These are phyloP conservation scores for Rhodotorula graminis DNA, from an alignment of 768 basidiomycete genomes.

Conservation along the genomic window DNA sequence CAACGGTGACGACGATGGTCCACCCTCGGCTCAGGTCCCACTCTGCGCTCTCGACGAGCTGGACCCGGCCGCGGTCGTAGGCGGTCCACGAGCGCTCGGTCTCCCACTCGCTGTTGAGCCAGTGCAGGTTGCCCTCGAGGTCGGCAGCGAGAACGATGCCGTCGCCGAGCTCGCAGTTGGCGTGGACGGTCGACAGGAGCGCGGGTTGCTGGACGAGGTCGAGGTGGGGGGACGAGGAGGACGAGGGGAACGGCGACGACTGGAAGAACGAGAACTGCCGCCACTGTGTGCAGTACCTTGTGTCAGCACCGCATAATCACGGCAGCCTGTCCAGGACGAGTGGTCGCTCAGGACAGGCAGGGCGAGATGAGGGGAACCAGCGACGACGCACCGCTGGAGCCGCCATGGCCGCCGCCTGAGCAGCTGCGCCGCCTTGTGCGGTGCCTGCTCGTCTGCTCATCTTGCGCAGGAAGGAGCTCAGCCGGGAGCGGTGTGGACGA, in stretches of 20 bases:
- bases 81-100: slow-evolving; percentile 15
- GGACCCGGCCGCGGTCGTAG: slow-evolving; percentile 21
- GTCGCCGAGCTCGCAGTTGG: slow-evolving; percentile 2
- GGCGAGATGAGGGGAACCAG: not conserved
- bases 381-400: slow-evolving; percentile 28
- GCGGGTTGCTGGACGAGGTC: slow-evolving; percentile 64
- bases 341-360: not conserved
- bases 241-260: slow-evolving; percentile 66
- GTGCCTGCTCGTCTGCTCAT: not conserved
- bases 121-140: slow-evolving; percentile 25
- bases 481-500: not conserved
- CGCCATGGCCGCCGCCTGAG: slow-evolving; percentile 10
- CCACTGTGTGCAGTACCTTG: slow-evolving; percentile 56
- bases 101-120: slow-evolving; percentile 14
- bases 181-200: slow-evolving; percentile 24
- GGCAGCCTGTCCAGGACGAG: too few relatives aligned
- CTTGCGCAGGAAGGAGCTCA: not conserved
- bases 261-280: slow-evolving; percentile 89
- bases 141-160: slow-evolving; percentile 19
- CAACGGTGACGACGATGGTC: slow-evolving; percentile 79
- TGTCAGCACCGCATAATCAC: too few relatives aligned
- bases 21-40: slow-evolving; percentile 45
- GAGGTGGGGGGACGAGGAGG: slow-evolving; percentile 67
- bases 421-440: too few relatives aligned
- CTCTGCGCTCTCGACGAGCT: not conserved